Conservation (phyloP, 2,329 filamentous ascomycete genomes). For the Davidsoniella virescens region DNA sequence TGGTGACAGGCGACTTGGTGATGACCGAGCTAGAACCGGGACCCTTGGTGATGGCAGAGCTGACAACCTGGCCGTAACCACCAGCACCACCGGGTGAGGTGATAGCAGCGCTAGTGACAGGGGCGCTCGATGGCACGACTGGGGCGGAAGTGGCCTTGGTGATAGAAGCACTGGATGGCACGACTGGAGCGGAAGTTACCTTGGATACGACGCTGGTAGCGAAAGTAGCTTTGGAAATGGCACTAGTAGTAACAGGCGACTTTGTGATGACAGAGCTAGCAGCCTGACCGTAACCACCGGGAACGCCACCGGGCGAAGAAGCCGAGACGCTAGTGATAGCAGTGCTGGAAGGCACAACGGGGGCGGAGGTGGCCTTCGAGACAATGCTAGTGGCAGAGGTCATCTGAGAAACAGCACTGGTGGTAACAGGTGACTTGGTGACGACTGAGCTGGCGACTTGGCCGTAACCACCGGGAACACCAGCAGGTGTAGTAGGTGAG, state of each 20-base stretch:
- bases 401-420: no score
- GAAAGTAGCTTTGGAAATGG: no score
- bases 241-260: background rate
- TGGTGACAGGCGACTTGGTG: background rate
- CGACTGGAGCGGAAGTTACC: no score
- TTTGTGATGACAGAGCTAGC: background rate
- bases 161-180: background rate
- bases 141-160: no score
- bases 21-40: background rate
- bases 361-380: background rate
- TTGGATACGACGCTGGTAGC: no score
- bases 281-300: background rate
- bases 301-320: background rate
- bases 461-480: background rate
- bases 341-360: background rate
- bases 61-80: background rate
- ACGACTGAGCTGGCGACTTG: background rate
- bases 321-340: background rate
- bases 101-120: no score
- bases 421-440: background rate
- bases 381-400: no score
- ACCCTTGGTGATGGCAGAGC: background rate
- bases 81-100: background rate
- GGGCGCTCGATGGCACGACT: no score
- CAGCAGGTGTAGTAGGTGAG: background rate